These are phyloP conservation scores for Scheffersomyces lignosus DNA, from an alignment of 805 yeast species.

Conservation along the genomic window DNA sequence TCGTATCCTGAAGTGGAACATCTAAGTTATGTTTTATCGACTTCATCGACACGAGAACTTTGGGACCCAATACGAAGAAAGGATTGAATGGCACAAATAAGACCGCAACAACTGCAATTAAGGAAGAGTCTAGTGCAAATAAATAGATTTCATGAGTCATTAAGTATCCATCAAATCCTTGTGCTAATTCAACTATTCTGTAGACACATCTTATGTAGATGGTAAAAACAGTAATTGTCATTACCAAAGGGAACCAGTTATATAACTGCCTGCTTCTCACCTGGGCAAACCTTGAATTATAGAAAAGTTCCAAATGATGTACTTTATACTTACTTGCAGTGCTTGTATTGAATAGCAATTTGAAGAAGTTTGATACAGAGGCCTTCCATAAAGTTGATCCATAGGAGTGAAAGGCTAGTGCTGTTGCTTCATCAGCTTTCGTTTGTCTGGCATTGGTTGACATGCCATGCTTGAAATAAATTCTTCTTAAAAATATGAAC, in stretches of 20 bases:
- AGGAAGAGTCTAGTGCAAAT: conserved; percentile 38
- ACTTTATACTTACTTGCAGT: conserved; percentile 21
- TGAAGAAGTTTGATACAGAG: conserved; percentile 25
- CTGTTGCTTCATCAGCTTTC: too few relatives aligned
- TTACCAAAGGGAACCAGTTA: conserved; percentile 33
- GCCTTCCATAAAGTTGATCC: conserved; percentile 18
- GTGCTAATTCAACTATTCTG: conserved; percentile 40
- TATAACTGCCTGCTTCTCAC: conserved; percentile 28
- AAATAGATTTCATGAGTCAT: conserved; percentile 36
- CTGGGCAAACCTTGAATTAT: conserved; percentile 24
- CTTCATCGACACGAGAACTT: too few relatives aligned
- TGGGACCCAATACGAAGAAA: too few relatives aligned
- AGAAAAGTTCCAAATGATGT: conserved; percentile 26
- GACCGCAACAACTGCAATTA: conserved; percentile 38
- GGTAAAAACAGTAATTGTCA: conserved; percentile 31
- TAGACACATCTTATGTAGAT: conserved; percentile 35
- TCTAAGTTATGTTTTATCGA: too few relatives aligned
- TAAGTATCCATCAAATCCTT: conserved; percentile 39
- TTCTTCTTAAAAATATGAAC: conserved; percentile 34
- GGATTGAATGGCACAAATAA: conserved; percentile 42
- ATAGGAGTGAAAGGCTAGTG: too few relatives aligned
- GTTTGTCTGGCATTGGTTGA: conserved; percentile 5
- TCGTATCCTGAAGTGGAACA: too few relatives aligned
- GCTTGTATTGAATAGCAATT: conserved; percentile 25
- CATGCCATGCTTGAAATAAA: conserved; percentile 31